These are phyloP conservation scores for Lachancea lanzarotensis DNA, from an alignment of 805 yeast genomes.

Conservation along the genomic window DNA sequence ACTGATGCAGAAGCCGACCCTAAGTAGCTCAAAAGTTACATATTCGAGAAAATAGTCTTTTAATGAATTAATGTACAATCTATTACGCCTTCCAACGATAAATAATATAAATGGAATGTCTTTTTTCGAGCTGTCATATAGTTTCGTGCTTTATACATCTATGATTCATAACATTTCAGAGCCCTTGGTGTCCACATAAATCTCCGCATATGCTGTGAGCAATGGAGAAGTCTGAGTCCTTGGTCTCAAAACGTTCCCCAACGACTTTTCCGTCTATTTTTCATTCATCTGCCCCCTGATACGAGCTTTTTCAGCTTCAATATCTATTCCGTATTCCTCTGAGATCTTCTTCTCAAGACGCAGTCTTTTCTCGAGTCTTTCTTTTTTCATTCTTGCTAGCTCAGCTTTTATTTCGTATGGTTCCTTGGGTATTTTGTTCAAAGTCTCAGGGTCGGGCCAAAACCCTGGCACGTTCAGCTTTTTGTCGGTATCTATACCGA, in stretches of 20 bases:
- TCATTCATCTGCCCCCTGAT: slow-evolving; percentile 20
- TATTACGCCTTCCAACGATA: background rate
- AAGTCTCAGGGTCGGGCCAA: slow-evolving; percentile 94
- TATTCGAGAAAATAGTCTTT: background rate
- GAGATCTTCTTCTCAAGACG: slow-evolving; percentile 65
- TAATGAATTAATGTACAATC: background rate
- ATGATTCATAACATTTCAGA: too few species aligned
- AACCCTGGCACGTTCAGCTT: slow-evolving; percentile 89
- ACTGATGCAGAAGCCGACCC: background rate
- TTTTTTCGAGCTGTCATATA: background rate
- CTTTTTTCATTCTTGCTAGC: slow-evolving; percentile 77
- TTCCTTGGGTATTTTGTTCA: slow-evolving; percentile 88
- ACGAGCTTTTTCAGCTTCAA: slow-evolving; percentile 40
- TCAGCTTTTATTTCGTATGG: slow-evolving; percentile 89
- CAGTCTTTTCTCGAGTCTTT: slow-evolving; percentile 63
- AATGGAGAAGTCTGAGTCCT: too few species aligned
- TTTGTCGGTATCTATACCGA: slow-evolving; percentile 82
- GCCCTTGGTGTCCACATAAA: too few species aligned
- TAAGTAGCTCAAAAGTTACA: background rate
- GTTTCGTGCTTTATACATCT: too few species aligned
- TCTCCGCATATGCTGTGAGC: too few species aligned
- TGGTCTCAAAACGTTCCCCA: background rate
- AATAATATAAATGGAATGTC: too few species aligned
- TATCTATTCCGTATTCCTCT: slow-evolving; percentile 56
- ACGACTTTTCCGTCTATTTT: background rate